Base-by-base conservation (phyloP, 2,329 filamentous ascomycete genomes). In the Stagonosporopsis chrysanthemi region DNA sequence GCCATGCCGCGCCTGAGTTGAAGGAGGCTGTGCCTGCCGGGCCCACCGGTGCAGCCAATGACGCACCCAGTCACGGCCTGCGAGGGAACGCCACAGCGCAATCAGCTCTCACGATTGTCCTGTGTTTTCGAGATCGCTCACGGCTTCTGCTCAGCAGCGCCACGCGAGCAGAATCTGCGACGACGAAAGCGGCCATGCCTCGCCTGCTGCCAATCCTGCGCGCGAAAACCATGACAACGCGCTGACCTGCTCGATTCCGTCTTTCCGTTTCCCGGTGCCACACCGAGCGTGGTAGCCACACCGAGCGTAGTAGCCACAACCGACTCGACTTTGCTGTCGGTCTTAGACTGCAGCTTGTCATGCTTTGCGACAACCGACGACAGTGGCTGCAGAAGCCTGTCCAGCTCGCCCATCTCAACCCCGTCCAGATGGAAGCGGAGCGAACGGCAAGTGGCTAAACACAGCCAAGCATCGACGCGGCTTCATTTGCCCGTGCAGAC, bases 1-100 rank as follows among this genome's bases (percentile, higher is more conserved):
- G 54, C 54, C 48, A 38, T 57, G 54, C 54, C 48, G 54, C 54
- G 54, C 54, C 28, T 47, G 54, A 31, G 35, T 45, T 24, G 41
- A 56, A 41, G 52, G 48, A 55, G 43, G 48, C 54, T 48, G 54
- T 52, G 48, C 39, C 38, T 22, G 15, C 6, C 19, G 19, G 29
- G 14, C 48, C 48, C 44, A 36, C 42, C 33, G 8, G 9, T 7
- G 7, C 42, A 39, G 38, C 54, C 54, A 57, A 52, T 57, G 11
- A 38, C 31, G 24, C 17, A 24, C 42, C 33, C 24, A 12, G 33
- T 31, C 29, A 24, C 26, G 41, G 26, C 28, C n/a, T 17, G 17
- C 6, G 35, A 3, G 17, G 35, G 17, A 26, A 46, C 53, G 53
- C 53, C 53, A 56, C 53, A 51, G 23, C 39, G 40, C 17, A 11